Evolutionary conservation across 768 basidiomycete species (phyloP).

Genomic region (Termitomyces sp.): DNA sequence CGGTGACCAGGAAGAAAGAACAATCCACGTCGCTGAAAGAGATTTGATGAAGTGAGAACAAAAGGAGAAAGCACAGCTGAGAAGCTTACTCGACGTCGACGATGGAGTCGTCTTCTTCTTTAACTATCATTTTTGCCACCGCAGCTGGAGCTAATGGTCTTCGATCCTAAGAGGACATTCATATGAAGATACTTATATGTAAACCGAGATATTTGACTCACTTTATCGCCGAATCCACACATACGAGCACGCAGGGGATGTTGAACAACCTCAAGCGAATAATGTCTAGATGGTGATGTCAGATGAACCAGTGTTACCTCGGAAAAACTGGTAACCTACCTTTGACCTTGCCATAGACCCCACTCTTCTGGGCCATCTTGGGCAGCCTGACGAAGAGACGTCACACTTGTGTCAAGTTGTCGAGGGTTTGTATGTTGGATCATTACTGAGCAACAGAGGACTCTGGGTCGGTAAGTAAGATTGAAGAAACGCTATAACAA

Average conservation of each 20-base stretch:
- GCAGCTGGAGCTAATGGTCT: constrained; percentile 90
- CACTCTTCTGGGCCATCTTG: constrained; percentile 55
- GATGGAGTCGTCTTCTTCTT: constrained; percentile 60
- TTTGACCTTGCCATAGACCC: constrained; percentile 69
- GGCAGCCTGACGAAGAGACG: constrained; percentile 30
- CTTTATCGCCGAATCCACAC: constrained; percentile 97
- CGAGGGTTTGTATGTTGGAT: constrained; percentile 63
- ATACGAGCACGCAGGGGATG: constrained; percentile 89
- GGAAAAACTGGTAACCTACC: constrained; percentile 37
- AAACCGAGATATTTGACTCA: constrained; percentile 30
- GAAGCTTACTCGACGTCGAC: constrained; percentile 74
- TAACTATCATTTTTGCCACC: constrained; percentile 79
- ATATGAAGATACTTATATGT: constrained; percentile 13
- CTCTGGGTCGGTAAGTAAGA: background rate
- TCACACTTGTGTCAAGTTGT: constrained; percentile 30
- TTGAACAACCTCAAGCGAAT: constrained; percentile 83
- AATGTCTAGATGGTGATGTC: constrained; percentile 49
- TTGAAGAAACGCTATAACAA: constrained; percentile 13
- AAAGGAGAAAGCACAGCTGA: constrained; percentile 3
- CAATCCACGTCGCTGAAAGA: constrained; percentile 72
- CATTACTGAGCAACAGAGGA: constrained; percentile 38
- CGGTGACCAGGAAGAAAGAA: constrained; percentile 87
- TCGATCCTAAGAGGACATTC: constrained; percentile 63
- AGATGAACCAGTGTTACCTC: constrained; percentile 12
- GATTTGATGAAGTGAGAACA: background rate